A percentile compares a stretch with the other conserved stretches of the same genome.
Conservation (phyloP, 192 early-diverging fungal species). For the Coemansia pectinata region DNA sequence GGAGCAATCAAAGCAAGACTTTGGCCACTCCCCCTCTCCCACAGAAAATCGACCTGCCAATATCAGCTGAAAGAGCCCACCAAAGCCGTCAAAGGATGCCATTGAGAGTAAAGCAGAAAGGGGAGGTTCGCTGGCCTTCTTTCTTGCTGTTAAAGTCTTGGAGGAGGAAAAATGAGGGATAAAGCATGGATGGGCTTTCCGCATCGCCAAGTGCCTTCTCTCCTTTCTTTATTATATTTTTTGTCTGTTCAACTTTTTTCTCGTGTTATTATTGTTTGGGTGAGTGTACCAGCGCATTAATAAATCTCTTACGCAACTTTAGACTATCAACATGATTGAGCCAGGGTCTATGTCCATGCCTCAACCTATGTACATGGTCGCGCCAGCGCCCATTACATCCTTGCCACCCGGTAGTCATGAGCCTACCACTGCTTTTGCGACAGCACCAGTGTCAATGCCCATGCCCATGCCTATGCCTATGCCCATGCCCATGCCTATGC, state of each 20-base stretch:
- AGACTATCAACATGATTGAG: background rate
- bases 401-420: background rate
- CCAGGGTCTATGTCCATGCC: constrained; percentile 2
- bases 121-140: background rate
- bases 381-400: background rate
- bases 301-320: background rate
- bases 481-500: background rate
- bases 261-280: constrained; percentile 8
- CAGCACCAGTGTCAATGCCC: background rate
- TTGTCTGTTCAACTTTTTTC: background rate
- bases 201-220: constrained; percentile 7
- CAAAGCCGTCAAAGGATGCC: background rate
- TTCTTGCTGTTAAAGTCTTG: background rate
- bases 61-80: background rate
- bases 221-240: constrained; percentile 4
- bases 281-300: background rate
- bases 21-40: background rate
- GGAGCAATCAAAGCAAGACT: background rate
- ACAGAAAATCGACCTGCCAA: background rate
- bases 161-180: background rate
- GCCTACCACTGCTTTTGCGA: background rate
- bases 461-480: background rate
- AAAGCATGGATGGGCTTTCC: background rate
- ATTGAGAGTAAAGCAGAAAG: background rate
- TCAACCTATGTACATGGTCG: background rate